phyloP scores from a whole-genome alignment of 495 filamentous ascomycete species.

The Tuber microsphaerosporum region DNA sequence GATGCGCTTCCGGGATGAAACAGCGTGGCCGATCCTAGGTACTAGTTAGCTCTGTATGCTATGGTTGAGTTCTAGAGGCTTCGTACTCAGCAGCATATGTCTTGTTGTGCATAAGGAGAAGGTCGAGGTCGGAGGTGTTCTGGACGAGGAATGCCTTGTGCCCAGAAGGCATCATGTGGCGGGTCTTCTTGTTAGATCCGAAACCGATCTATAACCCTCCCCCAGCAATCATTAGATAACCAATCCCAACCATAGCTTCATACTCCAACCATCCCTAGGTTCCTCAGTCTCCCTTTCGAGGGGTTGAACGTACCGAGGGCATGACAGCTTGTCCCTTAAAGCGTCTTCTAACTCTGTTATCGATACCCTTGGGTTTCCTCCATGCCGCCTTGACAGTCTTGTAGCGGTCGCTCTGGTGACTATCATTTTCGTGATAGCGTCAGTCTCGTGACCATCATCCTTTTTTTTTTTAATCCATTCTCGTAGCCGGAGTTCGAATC shows the following conservation, averaged over 20 bases:
- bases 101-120: slow-evolving; percentile 99
- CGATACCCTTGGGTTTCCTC: slow-evolving; percentile 99
- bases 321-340: slow-evolving; percentile 93
- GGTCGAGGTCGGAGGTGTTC: slow-evolving; percentile 89
- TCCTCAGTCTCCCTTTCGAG: neutral
- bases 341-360: slow-evolving; percentile 65
- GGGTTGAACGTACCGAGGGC: slow-evolving; percentile 72
- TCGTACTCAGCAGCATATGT: slow-evolving; percentile 97
- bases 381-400: slow-evolving; percentile 77
- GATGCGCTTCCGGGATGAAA: slow-evolving; percentile 96
- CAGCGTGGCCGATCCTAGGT: slow-evolving; percentile 83
- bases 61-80: slow-evolving; percentile 2
- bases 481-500: slow-evolving; percentile 5
- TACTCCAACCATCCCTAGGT: neutral
- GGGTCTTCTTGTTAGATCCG: slow-evolving; percentile 96
- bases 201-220: slow-evolving; percentile 71
- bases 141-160: slow-evolving; percentile 99
- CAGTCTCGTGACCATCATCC: slow-evolving; percentile 40
- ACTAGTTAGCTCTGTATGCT: slow-evolving; percentile 25
- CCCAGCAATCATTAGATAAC: slow-evolving; percentile 14
- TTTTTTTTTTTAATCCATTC: slow-evolving; percentile 15
- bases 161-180: slow-evolving; percentile 96
- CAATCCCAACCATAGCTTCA: neutral
- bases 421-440: slow-evolving; percentile 44
- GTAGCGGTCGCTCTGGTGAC: slow-evolving; percentile 95